These are phyloP conservation scores for Phascolomyces articulosus DNA, from an alignment of 371 early-diverging fungal genomes.

Conservation along the genomic window DNA sequence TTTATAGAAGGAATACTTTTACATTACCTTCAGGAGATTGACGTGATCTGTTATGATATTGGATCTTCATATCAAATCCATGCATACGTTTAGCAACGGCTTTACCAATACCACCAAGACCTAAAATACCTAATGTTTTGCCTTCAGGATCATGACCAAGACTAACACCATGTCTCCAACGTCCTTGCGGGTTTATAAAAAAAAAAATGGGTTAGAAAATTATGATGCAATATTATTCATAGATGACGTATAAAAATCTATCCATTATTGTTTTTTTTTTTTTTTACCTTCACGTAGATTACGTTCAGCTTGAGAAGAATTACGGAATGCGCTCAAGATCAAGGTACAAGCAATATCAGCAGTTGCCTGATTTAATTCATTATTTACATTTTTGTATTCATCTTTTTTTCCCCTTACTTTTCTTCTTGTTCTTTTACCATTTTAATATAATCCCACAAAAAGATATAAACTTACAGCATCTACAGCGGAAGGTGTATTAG, in stretches of 20 bases:
- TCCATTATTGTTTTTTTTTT: no score
- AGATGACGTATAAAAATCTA: no score
- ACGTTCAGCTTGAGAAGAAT: constrained; percentile 43
- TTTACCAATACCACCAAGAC: constrained; percentile 66
- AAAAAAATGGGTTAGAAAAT: neutral
- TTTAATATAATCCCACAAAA: neutral
- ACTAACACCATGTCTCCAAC: constrained; percentile 43
- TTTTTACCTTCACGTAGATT: constrained; percentile 49
- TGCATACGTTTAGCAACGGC: constrained; percentile 61
- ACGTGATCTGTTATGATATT: constrained; percentile 57
- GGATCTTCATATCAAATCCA: constrained; percentile 58
- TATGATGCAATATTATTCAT: neutral
- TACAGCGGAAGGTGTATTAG: constrained; percentile 47
- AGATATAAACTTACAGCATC: constrained; percentile 25
- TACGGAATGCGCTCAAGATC: constrained; percentile 52
- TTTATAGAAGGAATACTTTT: neutral
- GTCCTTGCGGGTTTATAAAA: no score
- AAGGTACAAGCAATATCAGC: constrained; percentile 58
- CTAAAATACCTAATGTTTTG: constrained; percentile 58
- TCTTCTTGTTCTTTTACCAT: no score
- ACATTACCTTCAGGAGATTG: constrained; percentile 32
- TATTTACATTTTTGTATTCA: no score
- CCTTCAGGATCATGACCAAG: constrained; percentile 57
- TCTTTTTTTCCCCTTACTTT: no score
- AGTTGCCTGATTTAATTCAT: constrained; percentile 38